These are phyloP conservation scores for Pyrenopolyporus hunteri DNA, from an alignment of 495 filamentous ascomycete genomes.

Conservation along the genomic window DNA sequence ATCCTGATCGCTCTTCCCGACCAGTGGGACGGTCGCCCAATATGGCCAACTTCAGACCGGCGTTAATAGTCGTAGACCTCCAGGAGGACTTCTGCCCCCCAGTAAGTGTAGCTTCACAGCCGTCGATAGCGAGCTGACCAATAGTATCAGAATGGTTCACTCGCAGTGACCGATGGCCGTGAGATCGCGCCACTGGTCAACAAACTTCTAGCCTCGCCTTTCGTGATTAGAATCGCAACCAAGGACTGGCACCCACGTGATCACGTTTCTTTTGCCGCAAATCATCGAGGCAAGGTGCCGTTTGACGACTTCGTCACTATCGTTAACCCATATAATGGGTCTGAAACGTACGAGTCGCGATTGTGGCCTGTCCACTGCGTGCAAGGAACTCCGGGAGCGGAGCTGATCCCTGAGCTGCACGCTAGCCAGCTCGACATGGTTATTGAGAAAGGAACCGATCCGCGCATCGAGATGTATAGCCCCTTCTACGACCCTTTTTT, in stretches of 20 bases:
- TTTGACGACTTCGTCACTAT: slow-evolving; percentile 69
- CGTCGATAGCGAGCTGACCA: slow-evolving; percentile 8
- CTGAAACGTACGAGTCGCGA: slow-evolving; percentile 67
- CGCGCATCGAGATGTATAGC: slow-evolving; percentile 86
- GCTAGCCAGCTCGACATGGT: slow-evolving; percentile 61
- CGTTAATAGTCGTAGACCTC: slow-evolving; percentile 78
- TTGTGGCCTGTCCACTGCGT: slow-evolving; percentile 95
- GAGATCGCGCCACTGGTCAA: slow-evolving; percentile 74
- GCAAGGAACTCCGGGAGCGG: slow-evolving; percentile 72
- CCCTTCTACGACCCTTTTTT: slow-evolving; percentile 77
- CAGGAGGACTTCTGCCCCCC: slow-evolving; percentile 98
- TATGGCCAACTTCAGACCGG: slow-evolving; percentile 47
- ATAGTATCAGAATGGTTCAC: slow-evolving; percentile 70
- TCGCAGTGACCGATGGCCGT: slow-evolving; percentile 77
- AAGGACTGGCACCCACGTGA: slow-evolving; percentile 85
- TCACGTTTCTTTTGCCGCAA: slow-evolving; percentile 89
- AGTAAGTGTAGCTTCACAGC: slow-evolving; percentile 53
- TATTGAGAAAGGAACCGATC: slow-evolving; percentile 78
- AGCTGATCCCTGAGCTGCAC: slow-evolving; percentile 77
- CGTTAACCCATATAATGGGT: slow-evolving; percentile 67
- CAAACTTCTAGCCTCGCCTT: slow-evolving; percentile 72
- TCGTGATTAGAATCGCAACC: slow-evolving; percentile 77
- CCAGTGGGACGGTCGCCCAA: background rate
- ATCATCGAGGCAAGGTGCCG: slow-evolving; percentile 71
- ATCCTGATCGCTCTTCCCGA: background rate